Evolutionary conservation across 768 basidiomycete genomes (phyloP).

Genomic region (Nidula microcarpa): DNA sequence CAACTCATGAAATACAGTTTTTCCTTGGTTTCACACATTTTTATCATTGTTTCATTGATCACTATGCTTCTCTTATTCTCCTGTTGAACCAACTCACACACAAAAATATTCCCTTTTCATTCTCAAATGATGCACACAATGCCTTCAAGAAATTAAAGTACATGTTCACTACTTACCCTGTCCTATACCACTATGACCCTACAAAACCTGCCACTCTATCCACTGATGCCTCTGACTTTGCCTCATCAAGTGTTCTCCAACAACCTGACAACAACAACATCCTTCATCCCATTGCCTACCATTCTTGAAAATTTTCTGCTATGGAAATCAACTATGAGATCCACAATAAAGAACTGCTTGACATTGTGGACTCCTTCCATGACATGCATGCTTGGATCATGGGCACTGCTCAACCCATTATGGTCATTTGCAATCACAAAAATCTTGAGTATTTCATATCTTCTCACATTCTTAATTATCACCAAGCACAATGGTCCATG

Average conservation of each 20-base stretch:
- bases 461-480: slow-evolving; percentile 32
- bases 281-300: slow-evolving; percentile 36
- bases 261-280: slow-evolving; percentile 18
- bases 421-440: slow-evolving; percentile 26
- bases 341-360: slow-evolving; percentile 51
- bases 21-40: slow-evolving; percentile 47
- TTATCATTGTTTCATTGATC: slow-evolving; percentile 35
- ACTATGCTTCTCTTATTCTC: slow-evolving; percentile 24
- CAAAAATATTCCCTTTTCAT: slow-evolving; percentile 14
- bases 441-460: slow-evolving; percentile 43
- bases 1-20: slow-evolving; percentile 24
- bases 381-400: slow-evolving; percentile 28
- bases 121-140: slow-evolving; percentile 2
- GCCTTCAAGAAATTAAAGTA: slow-evolving; percentile 22
- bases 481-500: slow-evolving; percentile 46
- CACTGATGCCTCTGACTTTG: slow-evolving; percentile 32
- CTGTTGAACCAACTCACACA: slow-evolving; percentile 6
- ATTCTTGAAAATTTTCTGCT: slow-evolving; percentile 27
- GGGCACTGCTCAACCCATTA: slow-evolving; percentile 17
- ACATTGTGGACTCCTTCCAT: slow-evolving; percentile 34
- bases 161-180: slow-evolving; percentile 22
- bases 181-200: slow-evolving; percentile 28
- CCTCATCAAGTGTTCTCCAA: slow-evolving; percentile 24
- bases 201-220: slow-evolving; percentile 15
- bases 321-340: slow-evolving; percentile 44